Evolutionary conservation across 2,329 filamentous ascomycete species (phyloP).

Genomic region (Xylaria sp.): DNA sequence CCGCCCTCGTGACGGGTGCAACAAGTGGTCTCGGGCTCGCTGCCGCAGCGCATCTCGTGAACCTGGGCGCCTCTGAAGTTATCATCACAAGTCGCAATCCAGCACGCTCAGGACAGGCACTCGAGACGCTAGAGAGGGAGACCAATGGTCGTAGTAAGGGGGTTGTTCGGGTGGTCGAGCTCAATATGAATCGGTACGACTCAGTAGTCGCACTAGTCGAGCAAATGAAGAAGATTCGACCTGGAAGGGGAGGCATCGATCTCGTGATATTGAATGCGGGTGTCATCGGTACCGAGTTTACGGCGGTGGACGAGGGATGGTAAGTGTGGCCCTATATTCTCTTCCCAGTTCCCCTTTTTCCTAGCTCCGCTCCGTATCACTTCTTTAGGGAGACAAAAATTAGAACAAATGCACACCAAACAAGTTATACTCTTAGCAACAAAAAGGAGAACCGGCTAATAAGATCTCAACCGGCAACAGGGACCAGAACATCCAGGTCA

Average conservation of each 20-base stretch:
- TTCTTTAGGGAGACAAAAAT: too few relatives aligned
- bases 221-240: conserved; percentile 40
- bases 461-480: conserved; percentile 42
- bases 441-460: too few relatives aligned
- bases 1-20: conserved; percentile 55
- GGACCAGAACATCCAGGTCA: conserved; percentile 67
- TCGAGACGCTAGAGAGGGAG: conserved; percentile 50
- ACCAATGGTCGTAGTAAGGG: conserved; percentile 37
- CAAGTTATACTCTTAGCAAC: too few relatives aligned
- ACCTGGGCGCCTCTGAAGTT: conserved; percentile 54
- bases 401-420: too few relatives aligned
- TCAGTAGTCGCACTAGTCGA: conserved; percentile 44
- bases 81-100: conserved; percentile 55
- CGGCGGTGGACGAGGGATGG: conserved; percentile 45
- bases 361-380: not conserved
- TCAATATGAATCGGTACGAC: conserved; percentile 46
- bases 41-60: conserved; percentile 54
- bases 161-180: conserved; percentile 41
- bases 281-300: conserved; percentile 39
- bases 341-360: not conserved
- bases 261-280: conserved; percentile 47
- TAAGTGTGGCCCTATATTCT: conserved; percentile 32
- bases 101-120: conserved; percentile 53
- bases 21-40: conserved; percentile 56
- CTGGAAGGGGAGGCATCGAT: conserved; percentile 43